Evolutionary conservation across 106 monocot genomes (phyloP), one percentile per base, ranked within the genome.

Genomic region (Apostasia ramifera): DNA sequence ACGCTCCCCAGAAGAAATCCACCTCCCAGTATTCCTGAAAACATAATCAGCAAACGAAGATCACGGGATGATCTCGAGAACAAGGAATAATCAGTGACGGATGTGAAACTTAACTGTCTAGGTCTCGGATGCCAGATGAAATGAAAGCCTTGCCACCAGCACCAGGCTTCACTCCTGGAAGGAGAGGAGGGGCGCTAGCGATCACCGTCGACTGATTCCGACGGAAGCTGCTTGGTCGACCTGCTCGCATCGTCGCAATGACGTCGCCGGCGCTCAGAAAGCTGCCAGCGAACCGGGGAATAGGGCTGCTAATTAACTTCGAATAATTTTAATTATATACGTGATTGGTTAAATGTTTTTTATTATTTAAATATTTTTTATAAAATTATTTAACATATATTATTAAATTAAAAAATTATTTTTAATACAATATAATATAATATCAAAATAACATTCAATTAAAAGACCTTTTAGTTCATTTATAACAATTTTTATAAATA

Each of bases 71-170:
- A 12, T 73, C 13, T 63, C 67, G 40, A 43, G 41, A 13, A 63
- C 42, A 42, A 53, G 50, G 43, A 69, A 15, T 9, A 1, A 60
- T 48, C 61, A 47, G 10, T 13, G 40, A 53, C 15, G 10, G 56
- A 13, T 54, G 46, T 43, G 43, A 63, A 42, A 47, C 7, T 15
- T 77, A 67, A 95, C 91, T 77, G 66, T 91, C 91, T 76, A 95
- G 91, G 76, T 89, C 88, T 48, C 91, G 84, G 66, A 95, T 88
- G 49, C 91, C 95, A 44, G 91, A 86, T 55, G 95, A 92, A 71
- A 95, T 69, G 64, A 84, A 91, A 61, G 82, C 66, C 54, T 84
- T 63, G 76, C 75, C 81, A 48, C 76, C 82, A 3, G 70, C 67
- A 37, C 82, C 86, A 44, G 53, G 75, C 71, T 82, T 86, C 59